Evolutionary conservation across 2,329 filamentous ascomycete species (phyloP).

Genomic region (Talaromyces sp.): DNA sequence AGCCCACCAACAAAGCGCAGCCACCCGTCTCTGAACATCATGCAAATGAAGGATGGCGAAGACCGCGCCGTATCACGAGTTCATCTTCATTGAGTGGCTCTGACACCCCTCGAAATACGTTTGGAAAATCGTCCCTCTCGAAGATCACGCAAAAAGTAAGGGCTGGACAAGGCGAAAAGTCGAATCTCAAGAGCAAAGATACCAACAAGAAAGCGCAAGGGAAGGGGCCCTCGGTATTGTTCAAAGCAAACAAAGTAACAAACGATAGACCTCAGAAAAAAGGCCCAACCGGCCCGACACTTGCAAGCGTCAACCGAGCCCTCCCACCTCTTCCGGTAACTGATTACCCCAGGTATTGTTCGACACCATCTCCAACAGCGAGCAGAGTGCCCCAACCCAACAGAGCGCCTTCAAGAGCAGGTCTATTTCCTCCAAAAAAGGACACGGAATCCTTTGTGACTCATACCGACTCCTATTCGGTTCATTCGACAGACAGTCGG

Average conservation of each 20-base stretch:
- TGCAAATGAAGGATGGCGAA: slow-evolving; percentile 11
- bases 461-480: slow-evolving; percentile 45
- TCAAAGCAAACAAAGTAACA: slow-evolving; percentile 23
- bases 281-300: slow-evolving; percentile 20
- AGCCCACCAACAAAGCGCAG: neutral
- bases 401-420: slow-evolving; percentile 27
- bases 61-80: slow-evolving; percentile 19
- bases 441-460: slow-evolving; percentile 42
- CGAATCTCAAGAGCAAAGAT: slow-evolving; percentile 24
- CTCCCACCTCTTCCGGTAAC: slow-evolving; percentile 31
- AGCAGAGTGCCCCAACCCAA: slow-evolving; percentile 21
- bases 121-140: slow-evolving; percentile 31
- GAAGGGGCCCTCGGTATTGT: slow-evolving; percentile 4
- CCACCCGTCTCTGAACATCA: slow-evolving; percentile 2
- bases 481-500: slow-evolving; percentile 35
- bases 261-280: slow-evolving; percentile 26
- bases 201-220: slow-evolving; percentile 22
- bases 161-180: slow-evolving; percentile 28
- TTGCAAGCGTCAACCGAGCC: slow-evolving; percentile 31
- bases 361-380: slow-evolving; percentile 26
- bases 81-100: slow-evolving; percentile 25
- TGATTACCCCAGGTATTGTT: slow-evolving; percentile 25
- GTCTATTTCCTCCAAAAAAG: slow-evolving; percentile 40
- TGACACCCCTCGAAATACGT: slow-evolving; percentile 27
- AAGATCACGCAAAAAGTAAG: slow-evolving; percentile 39